These are phyloP conservation scores for Arabidopsis hybrid DNA, from an alignment of 441 rosid species.

Conservation along the genomic window DNA sequence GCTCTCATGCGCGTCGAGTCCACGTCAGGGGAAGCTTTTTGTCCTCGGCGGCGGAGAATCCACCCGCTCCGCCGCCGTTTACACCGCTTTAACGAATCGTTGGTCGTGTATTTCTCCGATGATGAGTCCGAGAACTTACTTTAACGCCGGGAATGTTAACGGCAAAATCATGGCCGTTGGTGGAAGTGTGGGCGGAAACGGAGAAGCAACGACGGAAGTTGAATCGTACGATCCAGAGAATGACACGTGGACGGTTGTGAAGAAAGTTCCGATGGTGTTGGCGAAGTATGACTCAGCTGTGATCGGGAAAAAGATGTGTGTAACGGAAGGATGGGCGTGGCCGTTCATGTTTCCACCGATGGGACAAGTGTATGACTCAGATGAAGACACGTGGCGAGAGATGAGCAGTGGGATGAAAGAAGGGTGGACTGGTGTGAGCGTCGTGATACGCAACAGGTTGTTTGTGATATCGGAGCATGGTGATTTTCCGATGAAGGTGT, in stretches of 20 bases:
- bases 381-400: slow-evolving; percentile 59
- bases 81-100: slow-evolving; percentile 56
- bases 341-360: slow-evolving; percentile 69
- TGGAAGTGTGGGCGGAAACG: slow-evolving; percentile 47
- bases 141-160: slow-evolving; percentile 50
- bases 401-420: slow-evolving; percentile 69
- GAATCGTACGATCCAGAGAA: slow-evolving; percentile 56
- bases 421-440: slow-evolving; percentile 75
- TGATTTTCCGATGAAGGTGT: slow-evolving; percentile 70
- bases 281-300: slow-evolving; percentile 76
- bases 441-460: slow-evolving; percentile 48
- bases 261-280: slow-evolving; percentile 47
- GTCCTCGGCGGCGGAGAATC: slow-evolving; percentile 67
- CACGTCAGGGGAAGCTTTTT: slow-evolving; percentile 62
- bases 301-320: slow-evolving; percentile 53
- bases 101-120: slow-evolving; percentile 67
- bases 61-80: slow-evolving; percentile 47
- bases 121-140: slow-evolving; percentile 58
- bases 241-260: slow-evolving; percentile 53
- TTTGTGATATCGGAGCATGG: slow-evolving; percentile 74
- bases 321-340: slow-evolving; percentile 87
- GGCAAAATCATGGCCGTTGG: slow-evolving; percentile 67
- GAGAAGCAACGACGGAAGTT: slow-evolving; percentile 52
- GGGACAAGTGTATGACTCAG: slow-evolving; percentile 58
- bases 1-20: slow-evolving; percentile 62